Conservation (phyloP, 106 monocot genomes). For the Gastrodia elata region DNA sequence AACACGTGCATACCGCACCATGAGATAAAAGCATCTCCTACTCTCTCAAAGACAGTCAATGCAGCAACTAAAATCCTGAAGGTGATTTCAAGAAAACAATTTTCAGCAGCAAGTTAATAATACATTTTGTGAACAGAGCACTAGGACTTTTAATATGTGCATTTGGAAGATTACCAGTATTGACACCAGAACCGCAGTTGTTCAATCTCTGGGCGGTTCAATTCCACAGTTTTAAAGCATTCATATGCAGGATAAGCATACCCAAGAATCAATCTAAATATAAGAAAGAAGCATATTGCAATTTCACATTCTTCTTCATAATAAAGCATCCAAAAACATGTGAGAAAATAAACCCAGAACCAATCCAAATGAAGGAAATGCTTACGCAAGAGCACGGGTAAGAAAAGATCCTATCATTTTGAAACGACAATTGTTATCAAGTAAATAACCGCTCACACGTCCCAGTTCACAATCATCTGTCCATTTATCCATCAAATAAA, state of each 20-base stretch:
- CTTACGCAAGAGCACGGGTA: conserved; percentile 30
- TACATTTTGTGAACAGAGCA: background rate
- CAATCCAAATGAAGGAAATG: background rate
- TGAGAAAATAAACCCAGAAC: background rate
- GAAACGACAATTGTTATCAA: background rate
- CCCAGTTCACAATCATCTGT: background rate
- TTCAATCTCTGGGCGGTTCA: conserved; percentile 60
- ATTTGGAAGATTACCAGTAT: conserved; percentile 34
- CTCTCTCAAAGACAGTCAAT: conserved; percentile 61
- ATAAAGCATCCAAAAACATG: background rate
- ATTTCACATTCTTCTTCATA: background rate
- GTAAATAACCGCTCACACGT: background rate
- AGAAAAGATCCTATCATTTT: conserved; percentile 46
- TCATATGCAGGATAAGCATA: conserved; percentile 72
- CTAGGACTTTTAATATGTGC: background rate
- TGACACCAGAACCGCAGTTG: conserved; percentile 65
- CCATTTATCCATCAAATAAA: background rate
- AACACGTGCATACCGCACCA: conserved; percentile 30
- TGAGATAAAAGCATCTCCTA: conserved; percentile 71
- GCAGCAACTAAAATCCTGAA: conserved; percentile 79
- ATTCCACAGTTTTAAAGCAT: conserved; percentile 64
- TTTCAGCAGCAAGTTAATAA: background rate
- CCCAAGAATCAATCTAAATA: conserved; percentile 49
- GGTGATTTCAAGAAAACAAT: background rate
- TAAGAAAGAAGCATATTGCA: background rate